A percentile compares a stretch with the other conserved stretches of the same genome.
These are phyloP conservation scores for Lodderomyces metapsilosis DNA, from an alignment of 1,139 yeast genomes.

Conservation along the genomic window DNA sequence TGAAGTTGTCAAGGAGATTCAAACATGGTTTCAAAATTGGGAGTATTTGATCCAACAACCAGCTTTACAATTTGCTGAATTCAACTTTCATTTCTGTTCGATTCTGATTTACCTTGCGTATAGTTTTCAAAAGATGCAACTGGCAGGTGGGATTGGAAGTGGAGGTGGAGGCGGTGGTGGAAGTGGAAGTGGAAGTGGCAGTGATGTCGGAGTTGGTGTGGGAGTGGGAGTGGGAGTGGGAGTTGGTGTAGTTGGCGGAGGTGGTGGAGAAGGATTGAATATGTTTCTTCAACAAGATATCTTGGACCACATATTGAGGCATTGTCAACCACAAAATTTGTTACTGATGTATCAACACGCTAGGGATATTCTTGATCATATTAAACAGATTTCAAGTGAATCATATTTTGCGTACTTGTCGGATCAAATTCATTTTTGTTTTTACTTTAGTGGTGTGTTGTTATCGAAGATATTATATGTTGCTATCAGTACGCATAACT, in stretches of 20 bases:
- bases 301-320: constrained; percentile 17
- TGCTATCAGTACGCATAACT: constrained; percentile 5
- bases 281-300: background rate
- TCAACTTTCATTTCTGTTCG: constrained; percentile 66
- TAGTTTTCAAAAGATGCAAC: constrained; percentile 20
- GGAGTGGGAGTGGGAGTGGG: no score
- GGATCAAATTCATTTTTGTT: constrained; percentile 64
- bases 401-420: constrained; percentile 67
- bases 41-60: constrained; percentile 70
- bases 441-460: constrained; percentile 50
- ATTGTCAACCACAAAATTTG: constrained; percentile 13
- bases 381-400: constrained; percentile 48
- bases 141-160: background rate
- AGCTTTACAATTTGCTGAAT: constrained; percentile 72
- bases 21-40: constrained; percentile 71
- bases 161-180: background rate
- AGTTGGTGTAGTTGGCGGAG: background rate
- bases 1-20: constrained; percentile 37
- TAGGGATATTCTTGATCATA: constrained; percentile 40
- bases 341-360: constrained; percentile 33
- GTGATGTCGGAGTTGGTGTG: background rate
- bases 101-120: constrained; percentile 44
- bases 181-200: background rate
- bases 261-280: background rate
- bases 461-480: constrained; percentile 28